Percentiles rank a stretch among this genome's conserved stretches.
Evolutionary conservation across 1,139 yeast species (phyloP).

Genomic region (Zygoascus sp.): DNA sequence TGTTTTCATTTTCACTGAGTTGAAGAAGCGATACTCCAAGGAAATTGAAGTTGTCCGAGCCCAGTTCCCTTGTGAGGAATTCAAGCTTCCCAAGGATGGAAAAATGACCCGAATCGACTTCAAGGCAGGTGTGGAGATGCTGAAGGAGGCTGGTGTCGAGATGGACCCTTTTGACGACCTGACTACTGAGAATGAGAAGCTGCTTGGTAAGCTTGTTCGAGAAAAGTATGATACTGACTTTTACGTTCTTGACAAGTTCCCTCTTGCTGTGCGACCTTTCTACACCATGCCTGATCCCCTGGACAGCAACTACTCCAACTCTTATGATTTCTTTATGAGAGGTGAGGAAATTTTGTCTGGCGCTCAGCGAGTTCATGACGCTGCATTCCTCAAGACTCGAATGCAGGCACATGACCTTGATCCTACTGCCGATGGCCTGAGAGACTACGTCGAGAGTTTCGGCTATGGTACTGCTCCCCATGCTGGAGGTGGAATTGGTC

Average conservation of each 20-base stretch:
- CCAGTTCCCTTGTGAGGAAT: slow-evolving; percentile 97
- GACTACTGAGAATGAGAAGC: slow-evolving; percentile 89
- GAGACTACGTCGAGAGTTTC: slow-evolving; percentile 90
- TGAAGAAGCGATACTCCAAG: slow-evolving; percentile 69
- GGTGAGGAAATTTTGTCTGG: slow-evolving; percentile 99
- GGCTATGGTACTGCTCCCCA: slow-evolving; percentile 96
- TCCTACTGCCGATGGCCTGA: slow-evolving; percentile 73
- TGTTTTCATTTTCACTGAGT: slow-evolving; percentile 79
- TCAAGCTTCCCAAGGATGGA: slow-evolving; percentile 66
- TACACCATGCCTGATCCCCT: slow-evolving; percentile 98
- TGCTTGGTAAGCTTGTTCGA: slow-evolving; percentile 84
- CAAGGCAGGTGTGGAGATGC: slow-evolving; percentile 84
- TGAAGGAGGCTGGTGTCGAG: slow-evolving; percentile 76
- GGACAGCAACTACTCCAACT: slow-evolving; percentile 85
- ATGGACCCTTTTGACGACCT: slow-evolving; percentile 85
- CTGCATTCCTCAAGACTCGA: slow-evolving; percentile 73
- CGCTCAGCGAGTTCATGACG: slow-evolving; percentile 98
- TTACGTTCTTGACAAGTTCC: slow-evolving; percentile 97
- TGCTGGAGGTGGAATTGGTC: slow-evolving; percentile 99
- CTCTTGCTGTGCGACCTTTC: slow-evolving; percentile 92
- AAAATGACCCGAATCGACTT: slow-evolving; percentile 88
- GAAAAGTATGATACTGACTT: slow-evolving; percentile 96
- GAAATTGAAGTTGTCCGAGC: slow-evolving; percentile 88
- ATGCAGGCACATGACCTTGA: slow-evolving; percentile 80
- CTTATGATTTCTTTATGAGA: slow-evolving; percentile 96